phyloP scores from a whole-genome alignment of 2,329 filamentous ascomycete species.

The Aspergillus aculeatinus region DNA sequence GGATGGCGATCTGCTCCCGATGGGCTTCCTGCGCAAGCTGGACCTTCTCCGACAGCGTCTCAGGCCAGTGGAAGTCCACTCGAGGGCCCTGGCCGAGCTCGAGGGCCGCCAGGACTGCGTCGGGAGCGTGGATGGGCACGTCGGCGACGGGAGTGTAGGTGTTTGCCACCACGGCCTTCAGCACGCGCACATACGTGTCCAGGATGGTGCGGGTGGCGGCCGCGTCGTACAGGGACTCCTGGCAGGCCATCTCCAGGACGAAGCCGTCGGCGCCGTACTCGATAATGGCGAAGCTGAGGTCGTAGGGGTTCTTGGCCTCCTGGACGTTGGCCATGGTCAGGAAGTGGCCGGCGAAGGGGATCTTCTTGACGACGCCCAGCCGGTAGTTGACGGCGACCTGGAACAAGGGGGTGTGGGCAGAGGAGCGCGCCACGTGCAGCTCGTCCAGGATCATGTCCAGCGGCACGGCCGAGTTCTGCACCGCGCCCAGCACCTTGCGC shows the following conservation, averaged over 20 bases:
- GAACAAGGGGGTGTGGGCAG: constrained; percentile 48
- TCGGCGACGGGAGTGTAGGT: no score
- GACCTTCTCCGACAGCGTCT: no score
- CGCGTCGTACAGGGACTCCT: constrained; percentile 34
- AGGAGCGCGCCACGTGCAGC: constrained; percentile 42
- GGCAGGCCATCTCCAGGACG: constrained; percentile 24
- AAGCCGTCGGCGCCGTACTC: constrained; percentile 25
- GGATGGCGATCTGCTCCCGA: not conserved
- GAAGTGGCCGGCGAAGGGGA: constrained; percentile 14
- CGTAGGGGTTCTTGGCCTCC: constrained; percentile 29
- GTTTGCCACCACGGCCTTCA: no score
- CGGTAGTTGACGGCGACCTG: constrained; percentile 53
- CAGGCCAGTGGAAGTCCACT: no score
- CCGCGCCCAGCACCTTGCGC: constrained; percentile 36
- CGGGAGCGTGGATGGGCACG: no score
- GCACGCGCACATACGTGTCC: no score
- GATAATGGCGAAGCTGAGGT: constrained; percentile 40
- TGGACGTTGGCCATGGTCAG: not conserved
- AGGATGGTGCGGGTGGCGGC: constrained; percentile 8
- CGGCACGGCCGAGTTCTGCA: constrained; percentile 45
- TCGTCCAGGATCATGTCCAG: constrained; percentile 51
- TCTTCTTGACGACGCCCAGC: constrained; percentile 29
- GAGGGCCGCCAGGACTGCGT: no score
- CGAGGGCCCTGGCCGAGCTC: no score
- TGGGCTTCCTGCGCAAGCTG: no score